A percentile compares a stretch with the other conserved stretches of the same genome.
phyloP scores from a whole-genome alignment of 495 filamentous ascomycete genomes.

The Tuber melanosporum region DNA sequence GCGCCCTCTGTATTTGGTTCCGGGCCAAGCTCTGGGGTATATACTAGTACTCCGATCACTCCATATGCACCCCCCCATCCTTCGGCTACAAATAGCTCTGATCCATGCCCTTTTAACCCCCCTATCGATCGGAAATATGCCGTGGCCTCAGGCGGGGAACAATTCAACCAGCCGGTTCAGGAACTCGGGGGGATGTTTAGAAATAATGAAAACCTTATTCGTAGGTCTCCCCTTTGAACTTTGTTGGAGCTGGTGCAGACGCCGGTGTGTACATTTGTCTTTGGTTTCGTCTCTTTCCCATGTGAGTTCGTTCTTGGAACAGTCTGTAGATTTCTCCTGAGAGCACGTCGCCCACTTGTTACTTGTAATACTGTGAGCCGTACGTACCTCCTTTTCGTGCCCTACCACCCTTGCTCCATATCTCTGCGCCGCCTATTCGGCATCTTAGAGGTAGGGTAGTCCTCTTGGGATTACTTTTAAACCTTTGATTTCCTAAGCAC shows the following conservation, averaged over 20 bases:
- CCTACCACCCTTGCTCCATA: constrained; percentile 4
- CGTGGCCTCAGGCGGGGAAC: constrained; percentile 24
- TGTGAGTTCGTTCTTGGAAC: constrained; percentile 36
- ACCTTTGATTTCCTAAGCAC: constrained; percentile 4
- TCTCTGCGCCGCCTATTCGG: constrained; percentile 3
- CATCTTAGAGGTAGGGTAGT: background rate
- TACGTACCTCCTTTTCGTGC: constrained; percentile 30
- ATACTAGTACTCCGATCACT: constrained; percentile 6
- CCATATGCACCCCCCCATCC: constrained; percentile 11
- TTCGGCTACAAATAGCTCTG: constrained; percentile 7
- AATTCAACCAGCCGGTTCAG: constrained; percentile 19
- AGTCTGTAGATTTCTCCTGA: constrained; percentile 27
- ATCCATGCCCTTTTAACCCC: constrained; percentile 31
- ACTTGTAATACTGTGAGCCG: constrained; percentile 29
- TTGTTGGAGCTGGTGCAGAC: constrained; percentile 9
- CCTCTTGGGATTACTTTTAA: background rate
- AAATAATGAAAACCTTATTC: constrained; percentile 27
- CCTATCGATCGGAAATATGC: constrained; percentile 31
- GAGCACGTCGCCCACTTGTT: constrained; percentile 17
- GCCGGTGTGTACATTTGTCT: constrained; percentile 20
- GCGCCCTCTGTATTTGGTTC: constrained; percentile 23
- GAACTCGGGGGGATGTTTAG: constrained; percentile 24
- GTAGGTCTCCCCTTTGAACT: constrained; percentile 39
- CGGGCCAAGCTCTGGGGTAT: constrained; percentile 16
- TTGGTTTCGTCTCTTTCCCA: constrained; percentile 16